Base-by-base conservation (phyloP, 176 grass and related monocot species). In the Cenchrus purpureus region DNA sequence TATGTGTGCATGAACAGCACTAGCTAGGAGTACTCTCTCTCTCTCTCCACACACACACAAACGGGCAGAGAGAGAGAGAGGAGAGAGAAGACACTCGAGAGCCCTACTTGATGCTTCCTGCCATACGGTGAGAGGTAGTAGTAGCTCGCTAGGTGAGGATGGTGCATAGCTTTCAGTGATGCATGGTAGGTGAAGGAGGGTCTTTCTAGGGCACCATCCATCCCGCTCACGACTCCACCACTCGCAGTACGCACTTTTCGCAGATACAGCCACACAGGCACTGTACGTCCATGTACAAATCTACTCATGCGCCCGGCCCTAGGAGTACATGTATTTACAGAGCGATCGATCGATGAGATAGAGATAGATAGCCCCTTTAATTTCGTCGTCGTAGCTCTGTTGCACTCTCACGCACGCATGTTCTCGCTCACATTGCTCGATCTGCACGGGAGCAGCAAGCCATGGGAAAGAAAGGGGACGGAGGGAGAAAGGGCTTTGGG, bases 101-200 rank as follows among this genome's bases (percentile, higher is more conserved):
- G 79, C 71, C 74, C 88, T 91, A 77, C 85, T 79, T 85, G 82
- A 81, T 88, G 65, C 82, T 52, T 85, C 71, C 82, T 67, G 84
- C 64, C 85, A 77, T 88, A 74, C 67, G 73, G 65, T 40, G 37
- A 2, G 64, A 69, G 78, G 78, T 29, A 50, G 31, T 51, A 43
- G 34, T 29, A 42, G 16, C 31, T 37, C 0, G 15, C 15, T 52
- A 54, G 78, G 73, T 60, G 75, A 85, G 84, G 76, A 87, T 91
- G 73, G 82, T 72, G 77, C 92, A 95, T 95, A 85, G 91, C 92
- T 98, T 98, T 93, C 92, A 98, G 82, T 84, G 89, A 93, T 87
- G 76, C 81, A 91, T 81, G 87, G 88, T 95, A 90, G 93, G 95
- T 98, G 95, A 88, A 89, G 82, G 42, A 89, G 54, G 17, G 34